Percentiles rank a stretch among this genome's conserved stretches.
Evolutionary conservation across 768 basidiomycete genomes (phyloP).

Genomic region (Nidularia sp.): DNA sequence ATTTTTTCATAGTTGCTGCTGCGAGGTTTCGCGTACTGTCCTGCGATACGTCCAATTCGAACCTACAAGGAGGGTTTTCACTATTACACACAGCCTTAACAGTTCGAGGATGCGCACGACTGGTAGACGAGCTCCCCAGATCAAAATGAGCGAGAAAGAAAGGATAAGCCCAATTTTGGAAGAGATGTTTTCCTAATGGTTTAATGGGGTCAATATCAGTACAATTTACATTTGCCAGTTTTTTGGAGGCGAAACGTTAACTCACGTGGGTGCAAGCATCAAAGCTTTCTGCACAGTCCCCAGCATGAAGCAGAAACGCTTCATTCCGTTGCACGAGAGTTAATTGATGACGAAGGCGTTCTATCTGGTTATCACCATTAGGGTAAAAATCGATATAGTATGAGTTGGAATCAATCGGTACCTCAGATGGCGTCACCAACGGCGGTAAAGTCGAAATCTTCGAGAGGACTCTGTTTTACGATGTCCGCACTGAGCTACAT

Average conservation of each 20-base stretch:
- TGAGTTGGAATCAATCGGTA: slow-evolving; percentile 23
- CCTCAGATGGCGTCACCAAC: slow-evolving; percentile 90
- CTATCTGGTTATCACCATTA: slow-evolving; percentile 48
- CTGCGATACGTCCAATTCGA: slow-evolving; percentile 88
- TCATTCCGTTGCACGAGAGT: slow-evolving; percentile 78
- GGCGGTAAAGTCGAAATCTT: slow-evolving; percentile 83
- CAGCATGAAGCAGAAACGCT: slow-evolving; percentile 94
- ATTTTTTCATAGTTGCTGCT: slow-evolving; percentile 80
- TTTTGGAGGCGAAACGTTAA: slow-evolving; percentile 4
- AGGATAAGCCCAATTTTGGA: slow-evolving; percentile 88
- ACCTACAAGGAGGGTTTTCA: slow-evolving; percentile 34
- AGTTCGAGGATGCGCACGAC: slow-evolving; percentile 49
- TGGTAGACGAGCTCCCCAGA: slow-evolving; percentile 92
- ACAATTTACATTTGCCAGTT: too few species aligned
- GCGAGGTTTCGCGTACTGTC: slow-evolving; percentile 94
- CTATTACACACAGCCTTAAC: too few species aligned
- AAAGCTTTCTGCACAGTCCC: slow-evolving; percentile 97
- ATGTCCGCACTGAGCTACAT: neutral
- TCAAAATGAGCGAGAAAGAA: slow-evolving; percentile 91
- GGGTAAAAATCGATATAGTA: neutral
- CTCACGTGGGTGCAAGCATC: slow-evolving; percentile 83
- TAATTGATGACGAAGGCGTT: slow-evolving; percentile 78
- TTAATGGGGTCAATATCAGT: too few species aligned
- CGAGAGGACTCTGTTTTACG: slow-evolving; percentile 57
- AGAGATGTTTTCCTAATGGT: slow-evolving; percentile 73